phyloP scores from a whole-genome alignment of 495 filamentous ascomycete species.

The Darksidea phi region DNA sequence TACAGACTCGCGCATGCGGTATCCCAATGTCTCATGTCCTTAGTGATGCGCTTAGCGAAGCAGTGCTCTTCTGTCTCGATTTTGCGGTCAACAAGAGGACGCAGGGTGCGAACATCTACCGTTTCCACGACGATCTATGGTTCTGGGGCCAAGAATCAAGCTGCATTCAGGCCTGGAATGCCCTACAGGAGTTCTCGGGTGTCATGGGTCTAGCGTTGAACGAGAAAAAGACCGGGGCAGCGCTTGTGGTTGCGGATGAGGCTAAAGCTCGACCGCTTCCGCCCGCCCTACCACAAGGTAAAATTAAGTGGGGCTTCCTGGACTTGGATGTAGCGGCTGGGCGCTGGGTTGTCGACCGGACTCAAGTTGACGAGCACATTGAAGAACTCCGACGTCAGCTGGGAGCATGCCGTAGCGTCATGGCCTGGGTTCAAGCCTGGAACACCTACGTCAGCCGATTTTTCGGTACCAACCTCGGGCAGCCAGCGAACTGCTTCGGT shows the following conservation, averaged over 20 bases:
- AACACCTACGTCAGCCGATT: conserved; percentile 38
- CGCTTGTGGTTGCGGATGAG: conserved; percentile 33
- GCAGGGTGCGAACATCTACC: conserved; percentile 32
- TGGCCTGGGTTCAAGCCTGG: conserved; percentile 40
- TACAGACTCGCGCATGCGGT: conserved; percentile 33
- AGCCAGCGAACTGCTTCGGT: conserved; percentile 41
- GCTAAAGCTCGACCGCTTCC: neutral
- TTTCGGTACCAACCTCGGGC: conserved; percentile 40
- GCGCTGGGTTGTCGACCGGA: conserved; percentile 38
- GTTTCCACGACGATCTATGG: conserved; percentile 42
- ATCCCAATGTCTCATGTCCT: conserved; percentile 36
- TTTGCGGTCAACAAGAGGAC: conserved; percentile 40
- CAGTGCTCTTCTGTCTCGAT: conserved; percentile 39
- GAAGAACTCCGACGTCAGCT: conserved; percentile 37
- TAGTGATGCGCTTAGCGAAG: conserved; percentile 37
- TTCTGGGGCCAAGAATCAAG: conserved; percentile 36
- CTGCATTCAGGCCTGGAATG: conserved; percentile 33
- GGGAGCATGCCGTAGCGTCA: conserved; percentile 31
- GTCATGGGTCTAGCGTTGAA: conserved; percentile 38
- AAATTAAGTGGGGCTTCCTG: conserved; percentile 40
- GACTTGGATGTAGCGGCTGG: conserved; percentile 29
- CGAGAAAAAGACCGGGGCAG: conserved; percentile 33
- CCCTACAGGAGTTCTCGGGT: conserved; percentile 33
- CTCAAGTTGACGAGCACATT: conserved; percentile 37
- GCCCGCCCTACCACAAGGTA: conserved; percentile 30